Base-by-base conservation (phyloP, 1,284 basidiomycete genomes). In the Cutaneotrichosporon daszewskae region DNA sequence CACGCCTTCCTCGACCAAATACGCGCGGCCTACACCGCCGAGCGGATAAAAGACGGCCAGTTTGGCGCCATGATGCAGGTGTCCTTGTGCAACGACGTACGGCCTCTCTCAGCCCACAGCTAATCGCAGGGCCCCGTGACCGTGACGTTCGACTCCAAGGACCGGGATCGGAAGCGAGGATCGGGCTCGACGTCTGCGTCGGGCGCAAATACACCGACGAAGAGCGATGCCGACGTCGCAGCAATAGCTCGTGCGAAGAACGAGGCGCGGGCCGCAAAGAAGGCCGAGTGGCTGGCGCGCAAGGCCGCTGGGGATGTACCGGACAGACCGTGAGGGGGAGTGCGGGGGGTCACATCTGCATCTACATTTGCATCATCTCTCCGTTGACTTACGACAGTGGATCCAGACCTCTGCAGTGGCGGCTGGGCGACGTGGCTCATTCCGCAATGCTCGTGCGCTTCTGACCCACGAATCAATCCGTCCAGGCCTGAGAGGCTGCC, bases 31-130 rank as follows among this genome's bases (percentile, higher is more conserved):
- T 91, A 92, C 67, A 14, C n/a, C 13, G n/a, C 14, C 22, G 17
- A n/a, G 31, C 33, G 36, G 7, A 37, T 19, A 5, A 3, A 38
- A 52, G 40, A 40, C 65, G 89, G 89, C n/a, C 76, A 75, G 58
- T 92, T 94, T 64, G 88, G 88, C 25, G 89, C 88, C 4, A 91
- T 91, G 88, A 92, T 92, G 89, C 78, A 82, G 45, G 87, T 94
- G 38, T 79, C 75, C 47, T 71, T 92, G 42, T 83, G 78, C 27
- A 94, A 94, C 64, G 88, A 92, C 73, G 87, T 85, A 66, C n/a
- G 43, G 75, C 26, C 16, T 24, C 9, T 14, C 19, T 38, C 5
- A 40, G 35, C 23, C n/a, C 40, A 36, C 33, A 28, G 26, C 46
- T 45, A 48, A 40, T 35, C 27, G 40, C 55, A 87, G 84, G 86